These are phyloP conservation scores for Verticillium nonalfalfae DNA, from an alignment of 2,329 filamentous ascomycete genomes.

Conservation along the genomic window DNA sequence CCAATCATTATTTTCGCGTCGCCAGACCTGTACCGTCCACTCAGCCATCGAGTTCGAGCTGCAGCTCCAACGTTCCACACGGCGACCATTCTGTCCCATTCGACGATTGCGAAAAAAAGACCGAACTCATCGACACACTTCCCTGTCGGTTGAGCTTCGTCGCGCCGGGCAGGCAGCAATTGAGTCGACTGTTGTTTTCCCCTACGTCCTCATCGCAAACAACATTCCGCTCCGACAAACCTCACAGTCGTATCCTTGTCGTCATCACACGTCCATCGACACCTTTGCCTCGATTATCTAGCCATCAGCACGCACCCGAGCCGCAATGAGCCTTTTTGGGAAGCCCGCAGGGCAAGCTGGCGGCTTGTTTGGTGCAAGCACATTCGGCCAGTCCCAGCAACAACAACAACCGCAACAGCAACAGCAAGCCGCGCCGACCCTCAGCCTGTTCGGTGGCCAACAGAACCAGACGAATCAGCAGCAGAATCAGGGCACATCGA, in stretches of 20 bases:
- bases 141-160: background rate
- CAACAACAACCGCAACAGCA: slow-evolving; percentile 23
- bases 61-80: background rate
- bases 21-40: background rate
- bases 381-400: slow-evolving; percentile 28
- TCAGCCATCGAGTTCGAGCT: background rate
- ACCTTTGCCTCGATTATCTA: background rate
- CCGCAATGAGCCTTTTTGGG: slow-evolving; percentile 25
- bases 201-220: background rate
- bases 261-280: background rate
- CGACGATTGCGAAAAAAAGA: no score
- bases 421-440: slow-evolving; percentile 21
- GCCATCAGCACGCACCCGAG: background rate
- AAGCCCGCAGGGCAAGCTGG: slow-evolving; percentile 23
- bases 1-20: slow-evolving; percentile 13
- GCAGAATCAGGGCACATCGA: slow-evolving; percentile 15
- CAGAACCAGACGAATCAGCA: slow-evolving; percentile 18
- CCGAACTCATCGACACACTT: no score
- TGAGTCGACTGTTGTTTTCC: background rate
- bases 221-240: background rate
- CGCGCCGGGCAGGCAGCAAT: background rate
- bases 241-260: background rate
- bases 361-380: slow-evolving; percentile 21
- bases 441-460: slow-evolving; percentile 32
- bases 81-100: background rate